Evolutionary conservation across 225 moss, liverwort and hornwort species (phyloP).

Genomic region (Bryum argenteum): DNA sequence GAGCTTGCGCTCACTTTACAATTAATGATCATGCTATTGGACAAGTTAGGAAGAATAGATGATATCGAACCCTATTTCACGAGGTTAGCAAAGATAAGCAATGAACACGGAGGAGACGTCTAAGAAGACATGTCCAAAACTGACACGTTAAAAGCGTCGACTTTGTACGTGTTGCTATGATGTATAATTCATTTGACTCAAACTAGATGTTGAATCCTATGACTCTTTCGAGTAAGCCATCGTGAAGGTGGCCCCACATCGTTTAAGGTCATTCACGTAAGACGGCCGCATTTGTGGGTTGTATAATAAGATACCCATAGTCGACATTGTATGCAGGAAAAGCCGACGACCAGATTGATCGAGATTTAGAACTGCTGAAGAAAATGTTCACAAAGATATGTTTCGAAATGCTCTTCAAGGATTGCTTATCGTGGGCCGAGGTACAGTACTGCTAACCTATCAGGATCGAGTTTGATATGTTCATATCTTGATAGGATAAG

Average conservation of each 20-base stretch:
- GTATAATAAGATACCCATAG: neutral
- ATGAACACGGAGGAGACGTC: constrained; percentile 33
- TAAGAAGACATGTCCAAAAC: constrained; percentile 26
- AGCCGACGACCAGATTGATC: neutral
- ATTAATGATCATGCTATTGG: constrained; percentile 74
- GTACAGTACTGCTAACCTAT: too few relatives aligned
- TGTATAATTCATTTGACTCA: neutral
- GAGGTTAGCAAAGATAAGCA: constrained; percentile 40
- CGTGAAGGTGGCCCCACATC: too few relatives aligned
- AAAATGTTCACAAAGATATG: neutral
- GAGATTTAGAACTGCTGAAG: neutral
- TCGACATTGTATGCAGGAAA: too few relatives aligned
- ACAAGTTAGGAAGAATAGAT: constrained; percentile 68
- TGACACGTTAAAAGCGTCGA: constrained; percentile 13
- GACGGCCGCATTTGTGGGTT: neutral
- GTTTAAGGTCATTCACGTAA: too few relatives aligned
- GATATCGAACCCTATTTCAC: constrained; percentile 56
- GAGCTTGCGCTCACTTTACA: constrained; percentile 79
- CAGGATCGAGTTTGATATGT: too few relatives aligned
- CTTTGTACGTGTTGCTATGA: too few relatives aligned
- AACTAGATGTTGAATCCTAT: too few relatives aligned
- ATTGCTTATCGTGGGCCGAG: too few relatives aligned
- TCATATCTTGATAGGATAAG: too few relatives aligned
- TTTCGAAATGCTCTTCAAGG: too few relatives aligned
- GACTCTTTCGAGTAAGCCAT: too few relatives aligned